These are phyloP conservation scores for Kluyveromyces dobzhanskii DNA, from an alignment of 805 yeast genomes.

Conservation along the genomic window DNA sequence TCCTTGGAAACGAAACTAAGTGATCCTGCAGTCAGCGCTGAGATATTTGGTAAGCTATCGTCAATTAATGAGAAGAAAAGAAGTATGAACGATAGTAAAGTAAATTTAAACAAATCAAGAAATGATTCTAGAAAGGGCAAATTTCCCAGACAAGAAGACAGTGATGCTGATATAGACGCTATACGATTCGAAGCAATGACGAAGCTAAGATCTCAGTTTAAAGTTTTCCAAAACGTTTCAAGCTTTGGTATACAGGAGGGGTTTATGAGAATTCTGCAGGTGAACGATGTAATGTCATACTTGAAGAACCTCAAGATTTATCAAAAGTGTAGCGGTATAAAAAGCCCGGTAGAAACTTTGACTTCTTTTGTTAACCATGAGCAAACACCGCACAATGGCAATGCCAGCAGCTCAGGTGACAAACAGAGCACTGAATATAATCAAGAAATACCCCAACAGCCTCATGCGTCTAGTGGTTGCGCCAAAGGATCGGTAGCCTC, in stretches of 20 bases:
- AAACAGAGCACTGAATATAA: not conserved
- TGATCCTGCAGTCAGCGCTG: constrained; percentile 18
- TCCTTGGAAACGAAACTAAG: constrained; percentile 36
- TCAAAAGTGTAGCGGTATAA: constrained; percentile 39
- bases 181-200: constrained; percentile 16
- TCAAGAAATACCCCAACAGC: not conserved
- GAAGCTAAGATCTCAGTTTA: constrained; percentile 31
- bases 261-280: constrained; percentile 63
- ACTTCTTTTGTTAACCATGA: constrained; percentile 29
- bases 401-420: not conserved
- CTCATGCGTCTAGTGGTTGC: not conserved
- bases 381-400: not conserved
- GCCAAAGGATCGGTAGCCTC: not conserved
- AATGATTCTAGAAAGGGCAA: constrained; percentile 2
- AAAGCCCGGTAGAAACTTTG: constrained; percentile 49
- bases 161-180: constrained; percentile 2
- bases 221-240: constrained; percentile 41
- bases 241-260: constrained; percentile 56
- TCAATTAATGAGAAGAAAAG: constrained; percentile 5
- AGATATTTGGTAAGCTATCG: constrained; percentile 14
- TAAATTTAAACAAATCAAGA: not conserved
- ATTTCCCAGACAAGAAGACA: constrained; percentile 2
- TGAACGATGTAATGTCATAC: constrained; percentile 70
- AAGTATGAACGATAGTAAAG: constrained; percentile 3
- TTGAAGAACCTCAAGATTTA: constrained; percentile 57